phyloP scores from a whole-genome alignment of 768 basidiomycete genomes.

The Hygrophorus pudorinus region DNA sequence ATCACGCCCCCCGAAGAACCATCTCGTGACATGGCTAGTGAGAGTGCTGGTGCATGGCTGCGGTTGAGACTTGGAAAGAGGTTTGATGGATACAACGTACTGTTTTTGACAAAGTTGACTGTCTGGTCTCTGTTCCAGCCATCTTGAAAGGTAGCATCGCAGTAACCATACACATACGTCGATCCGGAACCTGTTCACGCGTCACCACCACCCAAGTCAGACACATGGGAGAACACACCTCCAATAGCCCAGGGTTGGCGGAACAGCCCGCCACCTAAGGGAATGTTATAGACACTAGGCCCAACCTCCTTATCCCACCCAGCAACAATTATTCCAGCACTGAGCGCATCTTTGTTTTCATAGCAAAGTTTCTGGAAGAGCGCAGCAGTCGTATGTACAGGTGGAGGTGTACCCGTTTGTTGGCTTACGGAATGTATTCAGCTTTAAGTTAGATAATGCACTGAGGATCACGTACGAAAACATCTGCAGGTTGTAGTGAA shows the following conservation, averaged over 20 bases:
- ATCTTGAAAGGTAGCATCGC: constrained; percentile 94
- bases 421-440: constrained; percentile 30
- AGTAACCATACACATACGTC: constrained; percentile 98
- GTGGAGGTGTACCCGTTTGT: constrained; percentile 51
- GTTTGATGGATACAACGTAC: constrained; percentile 37
- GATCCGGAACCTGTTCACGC: constrained; percentile 71
- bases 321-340: constrained; percentile 94
- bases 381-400: constrained; percentile 75
- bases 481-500: constrained; percentile 76
- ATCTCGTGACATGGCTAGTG: constrained; percentile 95
- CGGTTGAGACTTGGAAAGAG: constrained; percentile 2
- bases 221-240: constrained; percentile 32
- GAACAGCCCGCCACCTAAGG: constrained; percentile 93
- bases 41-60: constrained; percentile 48
- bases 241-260: constrained; percentile 98
- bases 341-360: constrained; percentile 81
- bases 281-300: constrained; percentile 93
- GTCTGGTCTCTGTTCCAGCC: constrained; percentile 89
- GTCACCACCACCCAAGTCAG: constrained; percentile 12
- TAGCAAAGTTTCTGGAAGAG: constrained; percentile 87
- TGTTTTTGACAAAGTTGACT: constrained; percentile 90
- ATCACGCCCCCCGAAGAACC: constrained; percentile 97
- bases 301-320: constrained; percentile 93
- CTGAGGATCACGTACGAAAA: constrained; percentile 40
- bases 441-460: constrained; percentile 4